Evolutionary conservation across 495 filamentous ascomycete genomes (phyloP).

Genomic region (Aspergillus avenaceus): DNA sequence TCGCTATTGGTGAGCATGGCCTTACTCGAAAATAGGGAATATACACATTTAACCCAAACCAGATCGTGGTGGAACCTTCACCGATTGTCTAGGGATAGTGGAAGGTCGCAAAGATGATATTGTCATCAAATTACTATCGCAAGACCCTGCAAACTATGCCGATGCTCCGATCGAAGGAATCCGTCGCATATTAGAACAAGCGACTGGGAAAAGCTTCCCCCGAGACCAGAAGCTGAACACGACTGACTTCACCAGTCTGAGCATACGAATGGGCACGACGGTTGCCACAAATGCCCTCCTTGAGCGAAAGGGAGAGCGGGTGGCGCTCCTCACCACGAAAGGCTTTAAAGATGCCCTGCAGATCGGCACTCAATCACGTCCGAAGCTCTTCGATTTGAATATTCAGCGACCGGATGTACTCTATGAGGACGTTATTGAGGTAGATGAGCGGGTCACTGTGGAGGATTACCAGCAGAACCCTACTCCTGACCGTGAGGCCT

Average conservation of each 20-base stretch:
- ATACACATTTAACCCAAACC: not conserved
- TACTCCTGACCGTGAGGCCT: constrained; percentile 4
- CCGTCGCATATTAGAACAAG: constrained; percentile 17
- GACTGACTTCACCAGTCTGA: constrained; percentile 5
- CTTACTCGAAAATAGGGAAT: not conserved
- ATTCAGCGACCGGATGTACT: constrained; percentile 10
- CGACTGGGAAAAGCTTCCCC: constrained; percentile 15
- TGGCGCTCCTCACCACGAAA: constrained; percentile 12
- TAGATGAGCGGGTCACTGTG: constrained; percentile 17
- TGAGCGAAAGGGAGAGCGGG: constrained; percentile 15
- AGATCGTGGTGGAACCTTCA: constrained; percentile 4
- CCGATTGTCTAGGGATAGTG: not conserved
- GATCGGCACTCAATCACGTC: constrained; percentile 17
- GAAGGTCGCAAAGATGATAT: constrained; percentile 10
- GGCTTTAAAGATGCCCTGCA: constrained; percentile 16
- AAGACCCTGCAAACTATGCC: not conserved
- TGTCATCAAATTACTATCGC: not conserved
- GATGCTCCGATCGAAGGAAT: constrained; percentile 3
- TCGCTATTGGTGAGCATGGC: constrained; percentile 19
- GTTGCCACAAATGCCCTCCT: constrained; percentile 20
- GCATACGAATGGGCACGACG: constrained; percentile 20
- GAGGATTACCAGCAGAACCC: constrained; percentile 1
- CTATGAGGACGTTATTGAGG: constrained; percentile 10
- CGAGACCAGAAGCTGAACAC: constrained; percentile 13
- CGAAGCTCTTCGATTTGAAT: constrained; percentile 15